These are phyloP conservation scores for Leccinum fibrillosum DNA, from an alignment of 768 basidiomycete genomes.

Conservation along the genomic window DNA sequence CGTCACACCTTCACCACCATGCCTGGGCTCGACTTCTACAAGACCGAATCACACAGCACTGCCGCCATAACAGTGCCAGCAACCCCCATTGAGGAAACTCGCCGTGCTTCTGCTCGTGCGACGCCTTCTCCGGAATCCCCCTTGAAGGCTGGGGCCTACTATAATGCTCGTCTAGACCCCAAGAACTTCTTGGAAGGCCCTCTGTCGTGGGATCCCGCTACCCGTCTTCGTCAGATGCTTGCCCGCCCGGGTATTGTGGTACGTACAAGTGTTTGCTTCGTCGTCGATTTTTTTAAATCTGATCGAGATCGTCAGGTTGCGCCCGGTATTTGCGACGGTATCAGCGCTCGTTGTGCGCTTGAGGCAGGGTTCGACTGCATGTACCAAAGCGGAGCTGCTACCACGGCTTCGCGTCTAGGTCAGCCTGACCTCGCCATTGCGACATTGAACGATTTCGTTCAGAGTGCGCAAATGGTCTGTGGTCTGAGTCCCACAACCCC, in stretches of 20 bases:
- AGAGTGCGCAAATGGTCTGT: constrained; percentile 69
- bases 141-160: constrained; percentile 39
- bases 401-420: constrained; percentile 74
- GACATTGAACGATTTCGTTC: constrained; percentile 73
- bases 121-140: constrained; percentile 11
- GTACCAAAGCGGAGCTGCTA: constrained; percentile 81
- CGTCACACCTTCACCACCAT: constrained; percentile 18
- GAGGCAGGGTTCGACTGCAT: constrained; percentile 77
- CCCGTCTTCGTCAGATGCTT: constrained; percentile 67
- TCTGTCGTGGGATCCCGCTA: constrained; percentile 64
- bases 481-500: constrained; percentile 60
- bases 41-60: constrained; percentile 2
- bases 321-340: constrained; percentile 78
- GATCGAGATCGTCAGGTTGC: constrained; percentile 45
- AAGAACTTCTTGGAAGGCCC: constrained; percentile 68
- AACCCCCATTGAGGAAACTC: constrained; percentile 5
- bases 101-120: not conserved
- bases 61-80: not conserved
- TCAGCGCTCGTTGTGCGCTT: constrained; percentile 74
- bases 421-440: constrained; percentile 80
- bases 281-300: not conserved
- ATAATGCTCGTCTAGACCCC: constrained; percentile 67
- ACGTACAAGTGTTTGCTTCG: constrained; percentile 23
- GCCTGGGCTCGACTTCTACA: constrained; percentile 36
- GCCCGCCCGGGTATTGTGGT: constrained; percentile 75